Conservation (phyloP, 2,329 filamentous ascomycete species). For the Sclerotinia subarctica region DNA sequence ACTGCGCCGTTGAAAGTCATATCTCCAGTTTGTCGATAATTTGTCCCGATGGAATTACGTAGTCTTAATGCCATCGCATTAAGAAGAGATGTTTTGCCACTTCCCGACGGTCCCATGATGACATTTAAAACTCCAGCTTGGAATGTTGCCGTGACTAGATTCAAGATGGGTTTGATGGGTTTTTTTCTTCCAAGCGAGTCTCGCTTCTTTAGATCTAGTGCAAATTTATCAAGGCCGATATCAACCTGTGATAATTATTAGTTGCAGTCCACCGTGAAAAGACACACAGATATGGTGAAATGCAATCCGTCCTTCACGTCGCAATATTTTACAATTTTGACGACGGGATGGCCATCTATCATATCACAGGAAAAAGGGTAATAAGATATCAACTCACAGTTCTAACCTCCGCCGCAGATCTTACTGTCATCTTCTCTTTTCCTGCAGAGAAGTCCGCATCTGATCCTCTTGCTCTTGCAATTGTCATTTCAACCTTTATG, state of each 20-base stretch:
- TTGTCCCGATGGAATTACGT: conserved; percentile 57
- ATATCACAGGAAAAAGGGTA: background rate
- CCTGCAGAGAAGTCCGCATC: conserved; percentile 64
- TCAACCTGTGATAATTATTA: conserved; percentile 47
- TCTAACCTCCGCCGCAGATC: conserved; percentile 52
- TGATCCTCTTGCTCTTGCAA: conserved; percentile 57
- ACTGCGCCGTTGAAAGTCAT: conserved; percentile 68
- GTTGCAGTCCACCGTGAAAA: background rate
- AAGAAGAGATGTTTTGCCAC: conserved; percentile 71
- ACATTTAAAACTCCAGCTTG: conserved; percentile 67
- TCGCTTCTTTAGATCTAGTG: conserved; percentile 62
- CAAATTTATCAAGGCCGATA: conserved; percentile 62
- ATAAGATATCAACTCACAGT: conserved; percentile 35
- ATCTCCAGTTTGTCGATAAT: conserved; percentile 58
- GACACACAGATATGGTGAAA: background rate
- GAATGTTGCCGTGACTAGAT: conserved; percentile 65
- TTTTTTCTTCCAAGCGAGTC: conserved; percentile 50
- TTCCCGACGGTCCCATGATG: conserved; percentile 77
- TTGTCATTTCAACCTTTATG: conserved; percentile 64
- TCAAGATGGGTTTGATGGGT: conserved; percentile 58
- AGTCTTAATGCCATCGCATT: conserved; percentile 70
- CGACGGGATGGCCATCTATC: background rate
- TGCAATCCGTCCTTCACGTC: background rate
- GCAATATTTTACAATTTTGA: no score
- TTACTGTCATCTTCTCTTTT: conserved; percentile 64